Base-by-base conservation (phyloP, 129 eudicot species). In the Logfia minima region DNA sequence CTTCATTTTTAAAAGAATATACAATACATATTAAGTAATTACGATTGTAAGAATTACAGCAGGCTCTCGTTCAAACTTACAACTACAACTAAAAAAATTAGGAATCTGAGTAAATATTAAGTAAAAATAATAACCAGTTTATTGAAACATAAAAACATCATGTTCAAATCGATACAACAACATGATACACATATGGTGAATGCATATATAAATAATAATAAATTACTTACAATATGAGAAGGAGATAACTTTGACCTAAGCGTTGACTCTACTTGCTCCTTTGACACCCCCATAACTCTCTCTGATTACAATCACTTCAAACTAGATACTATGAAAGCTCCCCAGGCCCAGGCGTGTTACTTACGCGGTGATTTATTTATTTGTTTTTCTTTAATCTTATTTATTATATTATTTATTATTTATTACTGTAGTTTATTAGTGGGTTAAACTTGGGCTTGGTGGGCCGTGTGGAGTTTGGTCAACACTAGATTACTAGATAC, bases 181-280 rank as follows among this genome's bases (percentile, higher is more conserved):
- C 35, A 24, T 35, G 51, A 18, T 16, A 34, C 5, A 55, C 17
- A 51, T 61, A 52, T 45, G 48, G 31, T 17, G 74, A 1, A 39
- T 45, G 11, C 10, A 45, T 39, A 9, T 9, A 19, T 8, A 37
- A n/a, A 59, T n/a, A 0, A 51, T 14, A 11, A 19, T 21, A 58
- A 2, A 17, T 10, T 19, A 68, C 83, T 80, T 86, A 93, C 98
- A n/a, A 93, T 84, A 85, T 87, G 96, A 75, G 92, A 78, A 75
- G 98, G 98, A 51, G 64, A 68, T 11, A 93, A 84, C 84, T 93
- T 93, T 3, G 97, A 74, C 64, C 80, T 87, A 22, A 93, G 92
- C 11, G 93, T 70, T 31, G 97, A 84, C 70, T 86, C 95, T 22
- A 93, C 88, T 66, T 90, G 96, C 81, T 93, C 92, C 85, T 88